Conservation (phyloP, 106 monocot genomes). For the Dioscorea dumetorum region DNA sequence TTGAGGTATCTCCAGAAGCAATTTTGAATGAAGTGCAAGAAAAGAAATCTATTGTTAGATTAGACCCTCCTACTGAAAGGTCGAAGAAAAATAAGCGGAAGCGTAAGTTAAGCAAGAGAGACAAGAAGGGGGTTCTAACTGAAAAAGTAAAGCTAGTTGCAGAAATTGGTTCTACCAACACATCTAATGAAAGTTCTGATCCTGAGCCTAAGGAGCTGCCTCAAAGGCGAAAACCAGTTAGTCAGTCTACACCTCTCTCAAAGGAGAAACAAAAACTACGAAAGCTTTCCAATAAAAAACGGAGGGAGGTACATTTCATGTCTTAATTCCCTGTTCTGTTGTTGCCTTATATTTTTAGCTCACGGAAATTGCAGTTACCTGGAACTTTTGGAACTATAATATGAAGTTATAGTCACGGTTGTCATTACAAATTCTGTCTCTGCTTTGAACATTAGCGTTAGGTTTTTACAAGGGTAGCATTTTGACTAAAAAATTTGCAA, state of each 20-base stretch:
- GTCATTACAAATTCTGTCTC: too few species aligned
- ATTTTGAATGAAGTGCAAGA: slow-evolving; percentile 18
- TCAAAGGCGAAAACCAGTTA: slow-evolving; percentile 25
- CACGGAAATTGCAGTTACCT: too few species aligned
- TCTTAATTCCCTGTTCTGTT: slow-evolving; percentile 3
- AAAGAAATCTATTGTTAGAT: slow-evolving; percentile 19
- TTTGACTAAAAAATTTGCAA: too few species aligned
- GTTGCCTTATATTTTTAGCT: not conserved
- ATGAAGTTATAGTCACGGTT: too few species aligned
- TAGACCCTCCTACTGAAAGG: slow-evolving; percentile 21
- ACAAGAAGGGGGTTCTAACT: slow-evolving; percentile 27
- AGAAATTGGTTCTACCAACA: slow-evolving; percentile 14
- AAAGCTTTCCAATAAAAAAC: slow-evolving; percentile 18
- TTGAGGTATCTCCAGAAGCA: slow-evolving; percentile 23
- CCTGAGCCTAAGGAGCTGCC: slow-evolving; percentile 23
- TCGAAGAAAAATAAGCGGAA: slow-evolving; percentile 42
- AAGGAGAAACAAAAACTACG: slow-evolving; percentile 33
- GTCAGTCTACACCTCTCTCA: slow-evolving; percentile 20
- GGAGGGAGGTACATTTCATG: slow-evolving; percentile 37
- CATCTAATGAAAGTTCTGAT: slow-evolving; percentile 23
- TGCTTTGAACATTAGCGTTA: too few species aligned
- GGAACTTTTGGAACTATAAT: too few species aligned
- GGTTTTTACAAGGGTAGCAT: too few species aligned
- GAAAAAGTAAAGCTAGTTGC: slow-evolving; percentile 33
- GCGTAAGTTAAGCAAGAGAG: slow-evolving; percentile 19